Evolutionary conservation across 2,329 filamentous ascomycete species (phyloP), one percentile per base, ranked within the genome.

Genomic region (Claviceps maximensis): DNA sequence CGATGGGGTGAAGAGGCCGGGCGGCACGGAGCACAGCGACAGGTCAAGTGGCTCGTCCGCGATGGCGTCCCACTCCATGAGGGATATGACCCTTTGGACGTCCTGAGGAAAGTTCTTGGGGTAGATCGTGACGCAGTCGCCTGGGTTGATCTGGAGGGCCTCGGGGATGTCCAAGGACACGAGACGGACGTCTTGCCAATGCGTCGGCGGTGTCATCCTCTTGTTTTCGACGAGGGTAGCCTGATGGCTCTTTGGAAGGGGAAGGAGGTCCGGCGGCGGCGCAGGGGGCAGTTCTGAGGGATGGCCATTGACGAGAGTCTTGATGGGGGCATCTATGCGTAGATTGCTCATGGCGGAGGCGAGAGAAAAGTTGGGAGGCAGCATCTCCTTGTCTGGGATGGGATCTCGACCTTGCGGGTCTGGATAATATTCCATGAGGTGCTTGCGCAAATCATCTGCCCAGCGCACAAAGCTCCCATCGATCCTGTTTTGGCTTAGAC

Each of bases 161-260:
- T 61, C 19, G 56, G 56, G 49, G 38, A 47, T 60, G 9, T 71
- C 74, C 15, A 97, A 73, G 1, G 74, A 76, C n/a, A 96, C 69
- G 51, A 87, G 79, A 0, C 93, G 86, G 46, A 97, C 91, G 70
- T 98, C 93, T 71, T 98, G 93, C 84, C 89, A 96, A 69, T 98
- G 93, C 1, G 73, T 72, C 1, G 66, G 49, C 0, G 90, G 83
- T 0, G 93, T 98, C 6, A 95, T 67, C 17, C 90, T 80, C 19
- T 73, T 67, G 62, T 95, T 95, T n/a, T 69, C 65, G 0, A 73
- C 61, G 0, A 98, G 64, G 0, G 67, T 76, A 9, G 83, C 86
- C 0, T 66, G 67, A 57, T 80, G 71, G 2, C 77, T 72, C 44
- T 72, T 69, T 0, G 79, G 77, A 13, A 89, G 74, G 0, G 82